Conservation (phyloP, 2,329 filamentous ascomycete genomes). For the Cladosporium sp. region DNA sequence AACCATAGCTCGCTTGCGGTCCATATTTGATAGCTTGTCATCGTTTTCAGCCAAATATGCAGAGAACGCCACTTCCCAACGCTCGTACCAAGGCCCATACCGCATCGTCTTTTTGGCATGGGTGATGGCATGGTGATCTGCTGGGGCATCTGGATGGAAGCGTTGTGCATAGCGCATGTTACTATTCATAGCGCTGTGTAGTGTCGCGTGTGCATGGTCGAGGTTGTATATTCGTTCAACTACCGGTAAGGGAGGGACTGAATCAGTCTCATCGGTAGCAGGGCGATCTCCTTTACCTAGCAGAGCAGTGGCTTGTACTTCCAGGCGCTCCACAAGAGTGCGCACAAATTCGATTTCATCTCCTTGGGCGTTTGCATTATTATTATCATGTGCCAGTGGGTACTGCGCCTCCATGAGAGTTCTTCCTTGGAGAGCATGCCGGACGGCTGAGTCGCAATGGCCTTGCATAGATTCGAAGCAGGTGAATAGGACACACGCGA, state of each 20-base stretch:
- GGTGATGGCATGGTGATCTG: conserved; percentile 27
- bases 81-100: conserved; percentile 29
- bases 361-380: conserved; percentile 19
- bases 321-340: conserved; percentile 28
- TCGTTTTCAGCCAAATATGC: conserved; percentile 23
- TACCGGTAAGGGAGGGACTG: conserved; percentile 23
- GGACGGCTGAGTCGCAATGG: conserved; percentile 31
- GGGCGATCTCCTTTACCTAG: conserved; percentile 28
- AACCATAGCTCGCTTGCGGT: conserved; percentile 32
- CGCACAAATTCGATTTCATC: conserved; percentile 32
- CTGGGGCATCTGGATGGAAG: conserved; percentile 25
- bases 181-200: conserved; percentile 30
- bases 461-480: conserved; percentile 33
- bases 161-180: conserved; percentile 32
- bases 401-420: conserved; percentile 23
- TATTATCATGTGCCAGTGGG: conserved; percentile 12
- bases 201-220: conserved; percentile 29
- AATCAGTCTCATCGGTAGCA: conserved; percentile 24
- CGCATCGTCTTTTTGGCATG: conserved; percentile 29
- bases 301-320: conserved; percentile 30
- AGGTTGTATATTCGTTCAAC: conserved; percentile 28
- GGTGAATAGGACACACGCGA: conserved; percentile 31
- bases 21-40: conserved; percentile 26
- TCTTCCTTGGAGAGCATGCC: conserved; percentile 29
- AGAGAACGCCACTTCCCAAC: conserved; percentile 29